A percentile compares a stretch with the other conserved stretches of the same genome.
Evolutionary conservation across 306 rosid genomes (phyloP).

Genomic region (Quercus cerris): DNA sequence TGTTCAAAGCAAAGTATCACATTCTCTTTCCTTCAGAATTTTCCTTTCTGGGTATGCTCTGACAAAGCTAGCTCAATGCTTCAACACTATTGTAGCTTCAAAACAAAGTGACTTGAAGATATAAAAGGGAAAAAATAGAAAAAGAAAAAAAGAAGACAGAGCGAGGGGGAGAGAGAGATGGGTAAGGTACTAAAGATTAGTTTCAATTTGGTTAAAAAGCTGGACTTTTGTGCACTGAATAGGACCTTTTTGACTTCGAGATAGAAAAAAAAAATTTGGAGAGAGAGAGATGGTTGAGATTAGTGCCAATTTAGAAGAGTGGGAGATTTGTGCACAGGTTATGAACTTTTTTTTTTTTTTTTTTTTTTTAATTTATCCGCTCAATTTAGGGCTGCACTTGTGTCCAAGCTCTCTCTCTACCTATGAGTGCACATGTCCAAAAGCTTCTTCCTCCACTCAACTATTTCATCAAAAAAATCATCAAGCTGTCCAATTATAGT

Average conservation of each 20-base stretch:
- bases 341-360: not conserved
- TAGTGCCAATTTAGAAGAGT: constrained; percentile 7
- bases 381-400: constrained; percentile 15
- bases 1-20: constrained; percentile 58
- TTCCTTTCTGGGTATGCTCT: constrained; percentile 7
- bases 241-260: too few species aligned
- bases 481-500: constrained; percentile 65
- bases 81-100: constrained; percentile 23
- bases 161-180: too few species aligned
- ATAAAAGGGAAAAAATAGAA: not conserved
- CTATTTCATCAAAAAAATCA: constrained; percentile 92
- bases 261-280: not conserved
- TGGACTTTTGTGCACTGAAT: too few species aligned
- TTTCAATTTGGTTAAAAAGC: too few species aligned
- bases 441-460: constrained; percentile 85
- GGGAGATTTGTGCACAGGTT: too few species aligned
- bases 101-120: constrained; percentile 17
- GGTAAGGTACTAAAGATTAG: too few species aligned
- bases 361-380: not conserved
- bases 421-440: constrained; percentile 75
- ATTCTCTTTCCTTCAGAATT: constrained; percentile 31
- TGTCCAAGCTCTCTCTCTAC: constrained; percentile 34
- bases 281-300: not conserved
- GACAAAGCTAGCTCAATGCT: constrained; percentile 23
- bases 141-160: not conserved